phyloP scores from a whole-genome alignment of 768 basidiomycete genomes.

The Kwoniella heveanensis region DNA sequence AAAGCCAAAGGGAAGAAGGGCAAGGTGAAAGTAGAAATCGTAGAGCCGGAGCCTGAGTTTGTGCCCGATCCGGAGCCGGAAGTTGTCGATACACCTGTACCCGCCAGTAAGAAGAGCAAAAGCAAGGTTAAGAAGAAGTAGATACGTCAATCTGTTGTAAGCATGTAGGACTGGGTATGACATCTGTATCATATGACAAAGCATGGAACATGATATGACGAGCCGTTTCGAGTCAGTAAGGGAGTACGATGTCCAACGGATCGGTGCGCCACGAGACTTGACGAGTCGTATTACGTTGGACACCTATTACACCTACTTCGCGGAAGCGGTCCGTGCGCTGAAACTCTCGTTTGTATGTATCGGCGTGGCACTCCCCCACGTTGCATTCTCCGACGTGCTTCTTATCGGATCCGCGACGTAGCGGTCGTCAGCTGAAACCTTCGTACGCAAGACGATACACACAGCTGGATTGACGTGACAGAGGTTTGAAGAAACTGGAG shows the following conservation, averaged over 20 bases:
- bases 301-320: no score
- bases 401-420: no score
- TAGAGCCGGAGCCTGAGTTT: neutral
- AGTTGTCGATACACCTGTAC: slow-evolving; percentile 7
- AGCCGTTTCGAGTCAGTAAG: no score
- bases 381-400: no score
- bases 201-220: no score
- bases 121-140: slow-evolving; percentile 19
- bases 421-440: no score
- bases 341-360: no score
- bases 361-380: no score
- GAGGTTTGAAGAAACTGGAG: no score
- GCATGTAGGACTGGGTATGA: slow-evolving; percentile 5
- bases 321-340: neutral
- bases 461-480: no score
- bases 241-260: neutral
- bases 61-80: neutral
- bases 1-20: slow-evolving; percentile 6
- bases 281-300: no score
- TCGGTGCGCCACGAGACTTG: neutral
- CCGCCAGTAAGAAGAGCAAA: slow-evolving; percentile 7
- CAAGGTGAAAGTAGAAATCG: neutral
- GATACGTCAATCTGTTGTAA: slow-evolving; percentile 12
- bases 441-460: no score
- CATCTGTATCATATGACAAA: neutral